These are phyloP conservation scores for Besnoitia besnoiti DNA, from an alignment of 169 alveolate species.

Conservation along the genomic window DNA sequence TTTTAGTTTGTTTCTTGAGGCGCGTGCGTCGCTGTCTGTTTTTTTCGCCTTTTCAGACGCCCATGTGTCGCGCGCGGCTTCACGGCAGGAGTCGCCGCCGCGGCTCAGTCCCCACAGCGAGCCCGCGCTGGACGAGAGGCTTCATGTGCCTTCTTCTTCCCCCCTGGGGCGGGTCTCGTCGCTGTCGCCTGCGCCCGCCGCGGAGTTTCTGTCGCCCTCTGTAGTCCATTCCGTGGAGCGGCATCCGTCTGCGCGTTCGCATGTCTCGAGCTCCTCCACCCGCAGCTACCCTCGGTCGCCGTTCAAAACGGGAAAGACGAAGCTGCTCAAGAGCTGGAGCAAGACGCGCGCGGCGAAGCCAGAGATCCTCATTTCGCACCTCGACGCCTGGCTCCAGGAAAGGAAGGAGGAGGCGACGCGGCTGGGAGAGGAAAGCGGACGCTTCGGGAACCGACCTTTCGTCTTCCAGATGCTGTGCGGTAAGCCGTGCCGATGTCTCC, in stretches of 20 bases:
- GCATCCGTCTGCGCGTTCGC: background rate
- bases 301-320: background rate
- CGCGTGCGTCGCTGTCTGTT: no score
- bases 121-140: no score
- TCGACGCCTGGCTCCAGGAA: background rate
- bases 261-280: background rate
- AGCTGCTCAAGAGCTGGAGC: slow-evolving; percentile 2
- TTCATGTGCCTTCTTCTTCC: background rate
- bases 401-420: background rate
- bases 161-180: background rate
- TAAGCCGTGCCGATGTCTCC: background rate
- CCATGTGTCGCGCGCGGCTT: no score
- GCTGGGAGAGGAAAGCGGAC: background rate
- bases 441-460: background rate
- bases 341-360: background rate
- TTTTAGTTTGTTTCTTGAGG: no score
- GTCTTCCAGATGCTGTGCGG: background rate
- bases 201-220: background rate
- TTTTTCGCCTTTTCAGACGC: no score
- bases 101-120: no score
- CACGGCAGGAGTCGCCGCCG: no score
- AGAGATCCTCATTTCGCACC: background rate
- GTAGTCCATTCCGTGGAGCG: background rate
- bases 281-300: background rate
- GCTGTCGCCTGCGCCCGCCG: background rate